Evolutionary conservation across 768 basidiomycete genomes (phyloP).

Genomic region (Tephrocybe rancida): DNA sequence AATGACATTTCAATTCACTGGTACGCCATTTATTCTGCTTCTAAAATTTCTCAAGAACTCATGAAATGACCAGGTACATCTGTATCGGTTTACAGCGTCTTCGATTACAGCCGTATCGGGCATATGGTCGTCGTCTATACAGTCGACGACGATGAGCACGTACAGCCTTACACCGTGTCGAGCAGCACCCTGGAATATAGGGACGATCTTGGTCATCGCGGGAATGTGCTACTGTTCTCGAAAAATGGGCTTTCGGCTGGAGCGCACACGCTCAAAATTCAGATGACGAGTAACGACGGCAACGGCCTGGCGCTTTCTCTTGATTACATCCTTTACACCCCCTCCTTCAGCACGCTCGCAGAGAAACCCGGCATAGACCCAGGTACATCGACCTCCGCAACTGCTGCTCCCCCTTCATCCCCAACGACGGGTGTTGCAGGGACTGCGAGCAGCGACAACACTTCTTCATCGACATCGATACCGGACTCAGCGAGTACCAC

Average conservation of each 20-base stretch:
- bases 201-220: too few species aligned
- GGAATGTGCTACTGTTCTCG: background rate
- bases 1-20: background rate
- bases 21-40: background rate
- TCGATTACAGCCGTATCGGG: background rate
- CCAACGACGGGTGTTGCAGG: background rate
- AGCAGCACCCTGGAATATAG: background rate
- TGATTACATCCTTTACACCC: constrained; percentile 12
- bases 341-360: constrained; percentile 4
- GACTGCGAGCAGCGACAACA: background rate
- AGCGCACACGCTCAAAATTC: constrained; percentile 6
- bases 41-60: background rate
- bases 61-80: background rate
- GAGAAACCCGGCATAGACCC: background rate
- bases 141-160: background rate
- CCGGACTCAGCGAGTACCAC: too few species aligned
- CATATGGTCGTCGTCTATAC: background rate
- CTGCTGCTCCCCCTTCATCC: background rate
- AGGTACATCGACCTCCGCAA: background rate
- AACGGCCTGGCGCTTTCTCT: background rate
- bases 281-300: constrained; percentile 1
- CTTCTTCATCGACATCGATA: too few species aligned
- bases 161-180: background rate
- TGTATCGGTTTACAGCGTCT: background rate
- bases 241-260: background rate